A percentile compares a stretch with the other conserved stretches of the same genome.
Evolutionary conservation across 1,284 basidiomycete genomes (phyloP).

Genomic region (Fistulinella cinereoalba): DNA sequence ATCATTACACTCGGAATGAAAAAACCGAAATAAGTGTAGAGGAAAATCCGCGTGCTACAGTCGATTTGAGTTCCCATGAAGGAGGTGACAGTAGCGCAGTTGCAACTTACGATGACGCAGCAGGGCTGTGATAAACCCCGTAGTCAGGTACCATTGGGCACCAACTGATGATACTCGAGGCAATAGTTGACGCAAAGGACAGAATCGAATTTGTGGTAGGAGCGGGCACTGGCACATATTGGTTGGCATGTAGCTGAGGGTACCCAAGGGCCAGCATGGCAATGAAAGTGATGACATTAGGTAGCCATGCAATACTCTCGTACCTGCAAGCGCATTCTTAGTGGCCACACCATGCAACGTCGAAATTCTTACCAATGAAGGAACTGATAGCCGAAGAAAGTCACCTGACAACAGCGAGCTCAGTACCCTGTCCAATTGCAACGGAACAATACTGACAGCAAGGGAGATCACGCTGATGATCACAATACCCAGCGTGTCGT

Average conservation of each 20-base stretch:
- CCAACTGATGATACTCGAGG: slow-evolving; percentile 49
- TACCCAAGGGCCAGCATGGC: slow-evolving; percentile 59
- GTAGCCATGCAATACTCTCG: slow-evolving; percentile 65
- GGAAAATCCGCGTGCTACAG: slow-evolving; percentile 51
- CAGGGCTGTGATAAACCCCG: slow-evolving; percentile 53
- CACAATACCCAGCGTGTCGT: slow-evolving; percentile 68
- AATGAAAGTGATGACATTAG: slow-evolving; percentile 64
- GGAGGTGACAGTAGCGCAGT: slow-evolving; percentile 1
- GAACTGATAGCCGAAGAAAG: slow-evolving; percentile 61
- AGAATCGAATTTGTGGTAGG: slow-evolving; percentile 33
- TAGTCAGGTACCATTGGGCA: slow-evolving; percentile 57
- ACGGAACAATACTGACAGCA: slow-evolving; percentile 38
- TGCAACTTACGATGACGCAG: slow-evolving; percentile 44
- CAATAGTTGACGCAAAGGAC: slow-evolving; percentile 46
- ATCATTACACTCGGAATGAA: slow-evolving; percentile 52
- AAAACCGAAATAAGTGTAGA: slow-evolving; percentile 65
- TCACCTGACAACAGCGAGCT: slow-evolving; percentile 36
- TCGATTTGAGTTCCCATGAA: background rate
- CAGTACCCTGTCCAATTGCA: background rate
- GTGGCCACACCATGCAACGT: background rate
- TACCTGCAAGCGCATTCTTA: slow-evolving; percentile 30
- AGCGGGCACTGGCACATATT: slow-evolving; percentile 30
- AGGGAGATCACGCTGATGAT: slow-evolving; percentile 71
- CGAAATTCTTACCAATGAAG: slow-evolving; percentile 46
- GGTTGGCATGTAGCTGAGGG: slow-evolving; percentile 28